Conservation (phyloP, 164 flowering plant genomes). For the Chimonanthus salicifolius region DNA sequence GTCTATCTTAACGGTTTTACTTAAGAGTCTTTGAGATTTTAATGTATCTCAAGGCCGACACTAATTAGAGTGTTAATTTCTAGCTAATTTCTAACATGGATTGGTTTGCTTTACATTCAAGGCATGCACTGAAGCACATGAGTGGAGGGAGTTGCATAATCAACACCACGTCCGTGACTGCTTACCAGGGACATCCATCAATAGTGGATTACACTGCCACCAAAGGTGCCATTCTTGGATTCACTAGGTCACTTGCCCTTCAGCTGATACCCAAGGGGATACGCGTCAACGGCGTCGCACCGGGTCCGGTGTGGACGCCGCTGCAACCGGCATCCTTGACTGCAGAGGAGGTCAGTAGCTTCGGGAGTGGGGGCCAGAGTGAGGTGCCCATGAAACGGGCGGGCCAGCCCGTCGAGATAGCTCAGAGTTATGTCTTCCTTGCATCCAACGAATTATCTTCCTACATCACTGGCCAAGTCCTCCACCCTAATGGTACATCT, state of each 20-base stretch:
- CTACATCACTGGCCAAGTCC: slow-evolving; percentile 64
- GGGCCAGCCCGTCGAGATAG: slow-evolving; percentile 71
- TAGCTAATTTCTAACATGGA: too few relatives aligned
- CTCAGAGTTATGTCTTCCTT: slow-evolving; percentile 62
- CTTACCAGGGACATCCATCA: slow-evolving; percentile 49
- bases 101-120: not conserved
- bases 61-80: too few relatives aligned
- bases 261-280: slow-evolving; percentile 56
- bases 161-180: slow-evolving; percentile 62
- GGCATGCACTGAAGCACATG: slow-evolving; percentile 79
- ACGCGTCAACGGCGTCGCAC: slow-evolving; percentile 75
- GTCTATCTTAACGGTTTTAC: too few relatives aligned
- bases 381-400: slow-evolving; percentile 73
- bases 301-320: slow-evolving; percentile 81
- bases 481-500: slow-evolving; percentile 69
- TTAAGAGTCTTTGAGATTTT: too few relatives aligned
- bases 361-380: slow-evolving; percentile 28
- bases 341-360: slow-evolving; percentile 29
- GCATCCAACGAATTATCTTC: slow-evolving; percentile 51
- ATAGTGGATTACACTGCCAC: slow-evolving; percentile 71
- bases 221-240: slow-evolving; percentile 70
- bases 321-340: slow-evolving; percentile 56
- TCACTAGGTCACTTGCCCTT: slow-evolving; percentile 57
- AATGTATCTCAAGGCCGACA: too few relatives aligned
- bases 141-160: slow-evolving; percentile 57